Percentiles rank a stretch among this genome's conserved stretches.
Conservation (phyloP, 176 grass and related monocot genomes). For the Thinopyrum elongatum region DNA sequence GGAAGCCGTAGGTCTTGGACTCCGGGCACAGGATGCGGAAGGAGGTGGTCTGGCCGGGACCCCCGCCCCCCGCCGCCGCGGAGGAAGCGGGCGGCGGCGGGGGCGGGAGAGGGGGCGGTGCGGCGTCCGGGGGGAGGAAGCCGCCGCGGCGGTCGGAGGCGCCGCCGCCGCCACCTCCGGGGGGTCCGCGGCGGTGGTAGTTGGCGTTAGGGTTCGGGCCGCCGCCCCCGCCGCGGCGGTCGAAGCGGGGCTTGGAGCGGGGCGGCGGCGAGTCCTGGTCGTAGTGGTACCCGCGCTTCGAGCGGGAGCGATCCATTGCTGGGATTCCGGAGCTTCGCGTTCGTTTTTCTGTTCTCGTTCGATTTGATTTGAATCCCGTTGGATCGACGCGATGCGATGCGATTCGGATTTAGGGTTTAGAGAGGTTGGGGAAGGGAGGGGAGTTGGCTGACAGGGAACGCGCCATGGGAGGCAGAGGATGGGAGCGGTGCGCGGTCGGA, state of each 20-base stretch:
- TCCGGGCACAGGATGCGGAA: constrained; percentile 95
- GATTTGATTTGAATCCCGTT: constrained; percentile 8
- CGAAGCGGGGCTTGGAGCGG: constrained; percentile 82
- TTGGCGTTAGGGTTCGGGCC: constrained; percentile 42
- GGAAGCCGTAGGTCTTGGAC: constrained; percentile 65
- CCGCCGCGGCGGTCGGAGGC: constrained; percentile 48
- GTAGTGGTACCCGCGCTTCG: constrained; percentile 74
- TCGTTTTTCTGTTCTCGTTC: background rate
- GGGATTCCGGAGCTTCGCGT: background rate
- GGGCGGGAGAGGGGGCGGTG: constrained; percentile 38
- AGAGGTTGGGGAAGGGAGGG: background rate
- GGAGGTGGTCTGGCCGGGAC: constrained; percentile 46
- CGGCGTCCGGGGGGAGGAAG: constrained; percentile 30
- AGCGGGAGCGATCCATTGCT: constrained; percentile 82
- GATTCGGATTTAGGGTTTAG: constrained; percentile 43
- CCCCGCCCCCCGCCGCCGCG: background rate
- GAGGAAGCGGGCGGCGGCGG: constrained; percentile 22
- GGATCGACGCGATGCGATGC: constrained; percentile 12
- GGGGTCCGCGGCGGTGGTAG: constrained; percentile 42
- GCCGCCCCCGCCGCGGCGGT: constrained; percentile 44
- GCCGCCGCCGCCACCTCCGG: constrained; percentile 8
- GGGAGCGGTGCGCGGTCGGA: background rate
- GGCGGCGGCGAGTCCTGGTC: constrained; percentile 73
- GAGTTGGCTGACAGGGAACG: background rate
- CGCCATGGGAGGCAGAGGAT: constrained; percentile 6